A percentile compares a stretch with the other conserved stretches of the same genome.
Conservation (phyloP, 257 asterid genomes). For the Fraxinus quadrangulata region DNA sequence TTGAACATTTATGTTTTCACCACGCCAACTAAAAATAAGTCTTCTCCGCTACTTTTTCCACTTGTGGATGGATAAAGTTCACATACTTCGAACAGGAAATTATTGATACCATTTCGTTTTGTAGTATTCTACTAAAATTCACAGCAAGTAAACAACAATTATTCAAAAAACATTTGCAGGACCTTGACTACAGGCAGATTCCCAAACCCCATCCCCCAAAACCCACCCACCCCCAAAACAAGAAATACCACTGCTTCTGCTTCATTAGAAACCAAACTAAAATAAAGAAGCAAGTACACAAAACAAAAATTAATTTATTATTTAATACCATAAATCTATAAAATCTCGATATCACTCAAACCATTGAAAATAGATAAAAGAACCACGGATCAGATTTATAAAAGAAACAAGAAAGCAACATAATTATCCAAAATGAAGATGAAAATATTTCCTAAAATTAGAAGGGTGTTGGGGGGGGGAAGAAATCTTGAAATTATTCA, state of each 20-base stretch:
- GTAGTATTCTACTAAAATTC: background rate
- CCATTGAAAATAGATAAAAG: constrained; percentile 3
- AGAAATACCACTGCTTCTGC: background rate
- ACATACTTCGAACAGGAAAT: background rate
- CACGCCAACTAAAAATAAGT: background rate
- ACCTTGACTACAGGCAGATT: constrained; percentile 18
- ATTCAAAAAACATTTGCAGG: background rate
- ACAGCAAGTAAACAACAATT: background rate
- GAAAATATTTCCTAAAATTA: constrained; percentile 1
- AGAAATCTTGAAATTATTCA: constrained; percentile 27
- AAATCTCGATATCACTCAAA: constrained; percentile 17
- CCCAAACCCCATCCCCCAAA: background rate
- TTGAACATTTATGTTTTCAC: background rate
- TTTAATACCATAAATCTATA: background rate
- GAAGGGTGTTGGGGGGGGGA: background rate
- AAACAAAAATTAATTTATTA: background rate
- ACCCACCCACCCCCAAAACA: background rate
- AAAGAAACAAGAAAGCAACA: constrained; percentile 14
- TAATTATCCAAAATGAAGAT: constrained; percentile 27
- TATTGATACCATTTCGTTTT: constrained; percentile 5
- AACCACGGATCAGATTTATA: constrained; percentile 35
- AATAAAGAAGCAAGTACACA: constrained; percentile 10
- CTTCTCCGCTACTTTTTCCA: constrained; percentile 17
- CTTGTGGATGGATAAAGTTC: background rate
- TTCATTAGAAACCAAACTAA: constrained; percentile 7